Base-by-base conservation (phyloP, 768 basidiomycete species). In the Holtermanniella nyarrowii region DNA sequence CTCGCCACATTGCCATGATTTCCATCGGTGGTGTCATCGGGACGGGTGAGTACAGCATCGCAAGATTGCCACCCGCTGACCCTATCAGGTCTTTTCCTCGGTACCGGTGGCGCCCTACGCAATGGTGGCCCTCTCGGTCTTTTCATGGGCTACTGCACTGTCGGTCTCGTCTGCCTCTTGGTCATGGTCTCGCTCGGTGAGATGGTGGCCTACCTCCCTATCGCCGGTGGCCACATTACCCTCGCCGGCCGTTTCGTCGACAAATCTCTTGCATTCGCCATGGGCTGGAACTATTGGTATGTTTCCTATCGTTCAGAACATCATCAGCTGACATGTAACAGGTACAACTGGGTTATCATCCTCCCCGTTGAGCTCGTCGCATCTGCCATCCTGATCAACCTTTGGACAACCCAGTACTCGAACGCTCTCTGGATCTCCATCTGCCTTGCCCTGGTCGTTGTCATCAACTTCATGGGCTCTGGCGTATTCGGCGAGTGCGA, bases 351-450 rank as follows among this genome's bases (percentile, higher is more conserved):
- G 71, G 49, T 60, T 22, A 68, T 69, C 53, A 76, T 84, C 47
- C 72, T 85, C 16, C 83, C 84, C 3, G 83, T 84, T 0, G 85
- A 86, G 65, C 73, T 86, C 3, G 80, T 79, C 53, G 85, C 85
- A 3, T 80, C 85, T 0, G 79, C 87, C 2, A 78, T 90, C 18
- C 72, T 93, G 21, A 80, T 93, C 58, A 62, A 56, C 46, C 54
- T 60, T 44, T 68, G 69, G 68, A 61, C 73, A 48, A 49, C 70
- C 0, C 72, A 76, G 14, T 79, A 80, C 62, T 76, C 75, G 56
- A 79, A 84, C 56, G 82, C 87, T 0, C 82, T 76, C 18, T 95
- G 86, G 86, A 83, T 95, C 40, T 72, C 80, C 0, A 76, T 95
- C 31, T 86, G 81, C 49, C 72, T 90, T 62, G 61, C 85, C 37